These are phyloP conservation scores for Calcarisporium arbuscula DNA, from an alignment of 2,329 filamentous ascomycete species.

Conservation along the genomic window DNA sequence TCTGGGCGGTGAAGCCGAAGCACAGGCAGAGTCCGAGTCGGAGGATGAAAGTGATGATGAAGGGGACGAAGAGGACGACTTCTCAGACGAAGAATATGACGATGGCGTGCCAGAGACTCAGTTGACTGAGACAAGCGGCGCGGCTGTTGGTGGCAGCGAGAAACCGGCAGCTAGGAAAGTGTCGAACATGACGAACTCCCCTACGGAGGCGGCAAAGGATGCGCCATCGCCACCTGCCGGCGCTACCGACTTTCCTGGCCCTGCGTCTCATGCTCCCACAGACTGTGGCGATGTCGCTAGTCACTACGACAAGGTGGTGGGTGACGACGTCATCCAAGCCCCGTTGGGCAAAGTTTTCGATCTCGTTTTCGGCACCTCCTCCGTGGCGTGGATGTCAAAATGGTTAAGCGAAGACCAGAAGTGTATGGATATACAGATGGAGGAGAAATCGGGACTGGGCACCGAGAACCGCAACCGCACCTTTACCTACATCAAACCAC, in stretches of 20 bases:
- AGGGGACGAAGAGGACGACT: slow-evolving; percentile 59
- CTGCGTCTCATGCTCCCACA: slow-evolving; percentile 73
- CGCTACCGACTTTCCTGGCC: slow-evolving; percentile 71
- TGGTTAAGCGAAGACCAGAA: slow-evolving; percentile 86
- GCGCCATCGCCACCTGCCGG: slow-evolving; percentile 33
- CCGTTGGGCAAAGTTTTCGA: slow-evolving; percentile 89
- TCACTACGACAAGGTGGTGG: slow-evolving; percentile 80
- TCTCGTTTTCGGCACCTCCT: slow-evolving; percentile 77
- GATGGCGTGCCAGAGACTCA: slow-evolving; percentile 63
- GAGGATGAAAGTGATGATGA: slow-evolving; percentile 63
- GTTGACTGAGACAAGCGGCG: slow-evolving; percentile 29
- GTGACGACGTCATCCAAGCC: slow-evolving; percentile 79
- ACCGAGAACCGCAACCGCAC: slow-evolving; percentile 68
- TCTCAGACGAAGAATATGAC: slow-evolving; percentile 75
- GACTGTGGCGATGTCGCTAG: slow-evolving; percentile 72
- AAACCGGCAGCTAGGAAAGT: slow-evolving; percentile 64
- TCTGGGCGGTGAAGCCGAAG: slow-evolving; percentile 26
- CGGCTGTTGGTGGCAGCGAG: slow-evolving; percentile 51
- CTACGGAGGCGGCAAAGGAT: slow-evolving; percentile 45
- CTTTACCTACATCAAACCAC: slow-evolving; percentile 87
- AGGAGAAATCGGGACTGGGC: slow-evolving; percentile 73
- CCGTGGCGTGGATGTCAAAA: slow-evolving; percentile 74
- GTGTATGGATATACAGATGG: slow-evolving; percentile 77
- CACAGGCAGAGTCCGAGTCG: slow-evolving; percentile 48
- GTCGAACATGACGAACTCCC: slow-evolving; percentile 45